phyloP scores from a whole-genome alignment of 345 rosid species.

The Bruguiera sexangula region DNA sequence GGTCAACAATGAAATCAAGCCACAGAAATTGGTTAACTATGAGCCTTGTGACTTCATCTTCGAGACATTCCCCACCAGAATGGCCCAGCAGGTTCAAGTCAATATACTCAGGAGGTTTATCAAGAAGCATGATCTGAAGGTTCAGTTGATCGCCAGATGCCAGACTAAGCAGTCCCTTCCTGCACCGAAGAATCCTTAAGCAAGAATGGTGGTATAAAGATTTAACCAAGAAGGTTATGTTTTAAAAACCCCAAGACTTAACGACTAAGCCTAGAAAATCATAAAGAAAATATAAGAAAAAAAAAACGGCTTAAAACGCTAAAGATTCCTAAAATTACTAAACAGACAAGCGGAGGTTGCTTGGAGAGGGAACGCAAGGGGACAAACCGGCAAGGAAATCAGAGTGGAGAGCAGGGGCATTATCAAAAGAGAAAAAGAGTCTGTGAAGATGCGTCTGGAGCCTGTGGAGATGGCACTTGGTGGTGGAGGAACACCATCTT shows the following conservation, averaged over 20 bases:
- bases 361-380: conserved; percentile 43
- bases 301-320: not conserved
- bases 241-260: not conserved
- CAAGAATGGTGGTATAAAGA: no score
- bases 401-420: conserved; percentile 32
- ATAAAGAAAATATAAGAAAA: no score
- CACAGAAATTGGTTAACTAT: conserved; percentile 70
- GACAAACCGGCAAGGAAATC: conserved; percentile 53
- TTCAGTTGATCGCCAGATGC: conserved; percentile 58
- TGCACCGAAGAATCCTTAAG: not conserved
- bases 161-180: conserved; percentile 55
- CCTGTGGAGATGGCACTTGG: conserved; percentile 36
- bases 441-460: conserved; percentile 57
- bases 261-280: not conserved
- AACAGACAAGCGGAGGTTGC: conserved; percentile 52
- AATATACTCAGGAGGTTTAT: conserved; percentile 75
- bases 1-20: conserved; percentile 66
- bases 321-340: not conserved
- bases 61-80: conserved; percentile 27
- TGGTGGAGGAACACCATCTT: conserved; percentile 46
- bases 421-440: conserved; percentile 37
- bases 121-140: conserved; percentile 56
- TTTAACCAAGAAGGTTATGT: no score
- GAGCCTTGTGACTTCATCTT: conserved; percentile 68
- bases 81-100: conserved; percentile 15